These are phyloP conservation scores for Mucor circinelloides DNA, from an alignment of 371 early-diverging fungal species.

Conservation along the genomic window DNA sequence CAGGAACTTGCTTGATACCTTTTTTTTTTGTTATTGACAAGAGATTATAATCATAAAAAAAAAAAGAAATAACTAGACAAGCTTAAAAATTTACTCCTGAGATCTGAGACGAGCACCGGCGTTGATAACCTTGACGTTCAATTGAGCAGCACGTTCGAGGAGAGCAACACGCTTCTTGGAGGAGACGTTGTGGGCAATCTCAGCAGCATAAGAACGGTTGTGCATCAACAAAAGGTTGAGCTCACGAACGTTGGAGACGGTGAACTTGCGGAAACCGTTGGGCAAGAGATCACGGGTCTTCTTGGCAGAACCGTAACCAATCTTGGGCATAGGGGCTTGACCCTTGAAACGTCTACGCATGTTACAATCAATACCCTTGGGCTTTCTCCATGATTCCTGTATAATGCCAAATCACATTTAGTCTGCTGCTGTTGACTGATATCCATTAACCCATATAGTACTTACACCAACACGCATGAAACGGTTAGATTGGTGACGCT, in stretches of 20 bases:
- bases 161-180: conserved; percentile 98
- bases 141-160: conserved; percentile 96
- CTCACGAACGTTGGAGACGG: conserved; percentile 94
- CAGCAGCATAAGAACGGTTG: conserved; percentile 99
- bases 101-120: conserved; percentile 94
- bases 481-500: conserved; percentile 99
- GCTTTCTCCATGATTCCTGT: conserved; percentile 99
- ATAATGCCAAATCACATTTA: no score
- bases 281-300: conserved; percentile 96
- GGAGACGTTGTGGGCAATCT: conserved; percentile 98
- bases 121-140: conserved; percentile 98
- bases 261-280: conserved; percentile 98
- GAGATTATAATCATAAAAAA: neutral
- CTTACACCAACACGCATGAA: conserved; percentile 92
- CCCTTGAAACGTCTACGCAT: conserved; percentile 98
- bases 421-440: no score
- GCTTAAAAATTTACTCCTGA: conserved; percentile 75
- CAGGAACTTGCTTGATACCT: neutral
- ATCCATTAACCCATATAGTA: conserved; percentile 21
- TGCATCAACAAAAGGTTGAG: conserved; percentile 98
- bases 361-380: conserved; percentile 99
- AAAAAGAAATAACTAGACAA: neutral
- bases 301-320: conserved; percentile 98
- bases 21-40: neutral
- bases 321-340: conserved; percentile 98